These are phyloP conservation scores for Zymoseptoria passerinii DNA, from an alignment of 2,329 filamentous ascomycete genomes.

Conservation along the genomic window DNA sequence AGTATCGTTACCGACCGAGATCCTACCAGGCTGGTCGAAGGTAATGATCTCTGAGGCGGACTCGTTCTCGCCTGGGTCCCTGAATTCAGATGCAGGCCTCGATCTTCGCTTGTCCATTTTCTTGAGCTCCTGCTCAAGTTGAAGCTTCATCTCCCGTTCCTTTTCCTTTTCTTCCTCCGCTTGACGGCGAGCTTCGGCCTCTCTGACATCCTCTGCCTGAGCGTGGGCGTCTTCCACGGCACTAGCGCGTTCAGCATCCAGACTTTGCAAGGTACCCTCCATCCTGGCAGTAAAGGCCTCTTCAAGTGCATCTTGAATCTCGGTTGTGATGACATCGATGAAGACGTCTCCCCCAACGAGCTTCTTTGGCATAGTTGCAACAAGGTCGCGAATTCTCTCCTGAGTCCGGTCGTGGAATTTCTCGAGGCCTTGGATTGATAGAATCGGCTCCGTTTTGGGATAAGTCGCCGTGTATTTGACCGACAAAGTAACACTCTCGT, in stretches of 20 bases:
- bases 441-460: conserved; percentile 69
- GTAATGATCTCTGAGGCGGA: conserved; percentile 13
- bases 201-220: conserved; percentile 36
- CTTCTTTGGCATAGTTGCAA: conserved; percentile 60
- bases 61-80: neutral
- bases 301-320: conserved; percentile 65
- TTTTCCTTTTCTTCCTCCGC: conserved; percentile 45
- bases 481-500: conserved; percentile 61
- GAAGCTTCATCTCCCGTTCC: conserved; percentile 59
- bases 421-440: conserved; percentile 58
- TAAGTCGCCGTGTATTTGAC: conserved; percentile 85
- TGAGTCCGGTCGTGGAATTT: conserved; percentile 62
- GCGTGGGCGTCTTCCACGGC: conserved; percentile 66
- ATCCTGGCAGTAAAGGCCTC: conserved; percentile 74
- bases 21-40: conserved; percentile 23
- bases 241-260: conserved; percentile 79
- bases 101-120: conserved; percentile 55
- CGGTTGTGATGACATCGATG: conserved; percentile 54
- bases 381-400: conserved; percentile 61
- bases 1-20: conserved; percentile 16
- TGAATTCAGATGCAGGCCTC: conserved; percentile 39
- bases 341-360: conserved; percentile 52
- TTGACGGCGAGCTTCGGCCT: conserved; percentile 33
- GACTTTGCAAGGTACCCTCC: conserved; percentile 66
- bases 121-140: conserved; percentile 64